Evolutionary conservation across 2,329 filamentous ascomycete species (phyloP).

Genomic region (Pyrenophora tritici-repentis): DNA sequence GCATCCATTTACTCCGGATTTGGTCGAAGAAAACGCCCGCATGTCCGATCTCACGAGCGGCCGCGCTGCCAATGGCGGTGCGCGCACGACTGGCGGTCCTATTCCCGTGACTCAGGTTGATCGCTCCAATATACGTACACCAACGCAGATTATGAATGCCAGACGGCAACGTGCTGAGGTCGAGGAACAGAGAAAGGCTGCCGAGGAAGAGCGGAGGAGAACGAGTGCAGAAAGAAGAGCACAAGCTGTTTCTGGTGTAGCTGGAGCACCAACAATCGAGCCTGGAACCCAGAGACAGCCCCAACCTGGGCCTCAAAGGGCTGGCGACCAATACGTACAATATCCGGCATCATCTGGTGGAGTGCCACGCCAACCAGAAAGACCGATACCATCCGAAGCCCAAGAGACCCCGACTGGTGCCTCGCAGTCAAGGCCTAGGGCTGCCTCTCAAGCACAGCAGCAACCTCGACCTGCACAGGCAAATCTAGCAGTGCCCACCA

Average conservation of each 20-base stretch:
- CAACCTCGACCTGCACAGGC: constrained; percentile 39
- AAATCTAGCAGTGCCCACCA: constrained; percentile 29
- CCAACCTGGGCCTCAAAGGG: constrained; percentile 30
- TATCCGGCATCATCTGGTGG: constrained; percentile 33
- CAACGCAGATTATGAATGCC: constrained; percentile 89
- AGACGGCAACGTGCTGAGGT: constrained; percentile 70
- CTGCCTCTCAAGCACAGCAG: constrained; percentile 43
- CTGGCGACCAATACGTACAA: constrained; percentile 37
- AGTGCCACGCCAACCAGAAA: constrained; percentile 38
- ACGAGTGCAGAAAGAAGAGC: constrained; percentile 65
- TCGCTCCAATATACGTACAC: constrained; percentile 72
- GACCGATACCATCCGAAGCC: constrained; percentile 27
- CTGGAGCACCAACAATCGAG: constrained; percentile 45
- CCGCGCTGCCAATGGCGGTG: constrained; percentile 63
- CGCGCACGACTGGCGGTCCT: constrained; percentile 57
- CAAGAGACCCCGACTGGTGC: constrained; percentile 35
- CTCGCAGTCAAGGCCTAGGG: constrained; percentile 38
- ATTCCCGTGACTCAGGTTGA: constrained; percentile 53
- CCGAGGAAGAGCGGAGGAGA: constrained; percentile 55
- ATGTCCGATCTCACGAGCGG: constrained; percentile 84
- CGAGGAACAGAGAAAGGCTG: constrained; percentile 60
- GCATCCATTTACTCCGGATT: constrained; percentile 79
- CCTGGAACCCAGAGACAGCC: constrained; percentile 36
- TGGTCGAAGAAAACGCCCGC: constrained; percentile 83
- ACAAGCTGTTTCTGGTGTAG: constrained; percentile 59